Base-by-base conservation (phyloP, 495 filamentous ascomycete species). In the Penicillium simplicissimum region DNA sequence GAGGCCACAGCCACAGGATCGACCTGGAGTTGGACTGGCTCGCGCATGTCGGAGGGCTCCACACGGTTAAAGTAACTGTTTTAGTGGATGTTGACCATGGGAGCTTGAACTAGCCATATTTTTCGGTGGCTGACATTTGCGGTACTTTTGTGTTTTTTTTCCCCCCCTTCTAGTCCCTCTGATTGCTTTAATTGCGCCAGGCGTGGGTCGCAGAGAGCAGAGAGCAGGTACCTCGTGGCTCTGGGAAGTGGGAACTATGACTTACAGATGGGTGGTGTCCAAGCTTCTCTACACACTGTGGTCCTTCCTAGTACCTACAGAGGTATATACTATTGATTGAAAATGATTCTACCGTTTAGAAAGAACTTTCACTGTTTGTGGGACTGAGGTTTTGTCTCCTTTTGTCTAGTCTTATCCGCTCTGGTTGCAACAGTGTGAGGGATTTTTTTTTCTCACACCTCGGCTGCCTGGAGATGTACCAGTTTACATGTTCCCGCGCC, bases 1-100 rank as follows among this genome's bases (percentile, higher is more conserved):
- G 57, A 56, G 33, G 34, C 37, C 62, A 57, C 63, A 71, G 69
- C 69, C 69, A 69, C 69, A 71, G 56, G 63, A 71, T 71, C 69
- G 55, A 55, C 66, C 33, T 42, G 23, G 9, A 23, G 63, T 61
- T 60, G 60, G 55, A 63, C 65, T 65, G 54, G 64, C 58, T 38
- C 58, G 25, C 64, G 65, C 68, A 48, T 57, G 28, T 66, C 52
- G 55, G 60, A 56, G 57, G 55, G 59, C 61, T 62, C 59, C 34
- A 57, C 66, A 52, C 52, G 43, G 59, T 56, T 38, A 33, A 40
- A 52, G 36, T n/a, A 42, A 42, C 42, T 34, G 45, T 42, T 51
- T 52, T 60, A 15, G 42, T 57, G 21, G 53, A 21, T n/a, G 34
- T n/a, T 55, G 25, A 53, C 43, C 42, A 49, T 67, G 53, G 65